phyloP scores from a whole-genome alignment of 2,329 filamentous ascomycete species.

The Fusarium ambrosium region DNA sequence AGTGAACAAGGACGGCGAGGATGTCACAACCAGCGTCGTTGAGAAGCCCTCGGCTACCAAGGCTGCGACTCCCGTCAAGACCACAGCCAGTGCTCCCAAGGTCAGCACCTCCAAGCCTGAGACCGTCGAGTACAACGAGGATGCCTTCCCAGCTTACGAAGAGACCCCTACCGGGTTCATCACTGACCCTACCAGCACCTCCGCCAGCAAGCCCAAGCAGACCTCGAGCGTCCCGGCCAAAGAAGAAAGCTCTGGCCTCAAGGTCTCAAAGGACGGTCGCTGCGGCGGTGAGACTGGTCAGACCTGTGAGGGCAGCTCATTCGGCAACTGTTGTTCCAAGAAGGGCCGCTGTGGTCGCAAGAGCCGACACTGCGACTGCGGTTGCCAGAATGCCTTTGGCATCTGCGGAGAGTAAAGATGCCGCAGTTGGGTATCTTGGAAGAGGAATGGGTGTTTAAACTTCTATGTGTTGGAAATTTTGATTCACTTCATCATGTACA shows the following conservation, averaged over 20 bases:
- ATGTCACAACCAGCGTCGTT: slow-evolving; percentile 18
- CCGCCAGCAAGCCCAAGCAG: slow-evolving; percentile 26
- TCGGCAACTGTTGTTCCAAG: slow-evolving; percentile 60
- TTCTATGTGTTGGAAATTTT: neutral
- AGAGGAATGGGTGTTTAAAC: neutral
- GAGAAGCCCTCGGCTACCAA: slow-evolving; percentile 14
- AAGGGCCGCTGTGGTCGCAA: slow-evolving; percentile 56
- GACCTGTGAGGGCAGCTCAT: slow-evolving; percentile 58
- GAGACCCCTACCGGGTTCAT: slow-evolving; percentile 24
- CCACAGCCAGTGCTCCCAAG: slow-evolving; percentile 20
- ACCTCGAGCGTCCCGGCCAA: slow-evolving; percentile 28
- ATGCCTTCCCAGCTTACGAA: slow-evolving; percentile 14
- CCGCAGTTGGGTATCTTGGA: neutral
- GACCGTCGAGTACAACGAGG: slow-evolving; percentile 25
- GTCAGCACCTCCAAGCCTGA: slow-evolving; percentile 18
- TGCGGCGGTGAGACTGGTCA: slow-evolving; percentile 57
- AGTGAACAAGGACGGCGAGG: slow-evolving; percentile 26
- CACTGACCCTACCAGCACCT: slow-evolving; percentile 17
- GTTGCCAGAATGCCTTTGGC: slow-evolving; percentile 55
- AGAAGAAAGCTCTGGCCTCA: slow-evolving; percentile 31
- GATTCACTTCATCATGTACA: slow-evolving; percentile 45
- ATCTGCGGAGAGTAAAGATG: slow-evolving; percentile 45
- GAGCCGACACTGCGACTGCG: slow-evolving; percentile 53
- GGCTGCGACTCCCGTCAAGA: slow-evolving; percentile 15
- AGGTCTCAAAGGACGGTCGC: slow-evolving; percentile 55